phyloP scores from a whole-genome alignment of 2,329 filamentous ascomycete genomes.

The Huntiella abstrusa region DNA sequence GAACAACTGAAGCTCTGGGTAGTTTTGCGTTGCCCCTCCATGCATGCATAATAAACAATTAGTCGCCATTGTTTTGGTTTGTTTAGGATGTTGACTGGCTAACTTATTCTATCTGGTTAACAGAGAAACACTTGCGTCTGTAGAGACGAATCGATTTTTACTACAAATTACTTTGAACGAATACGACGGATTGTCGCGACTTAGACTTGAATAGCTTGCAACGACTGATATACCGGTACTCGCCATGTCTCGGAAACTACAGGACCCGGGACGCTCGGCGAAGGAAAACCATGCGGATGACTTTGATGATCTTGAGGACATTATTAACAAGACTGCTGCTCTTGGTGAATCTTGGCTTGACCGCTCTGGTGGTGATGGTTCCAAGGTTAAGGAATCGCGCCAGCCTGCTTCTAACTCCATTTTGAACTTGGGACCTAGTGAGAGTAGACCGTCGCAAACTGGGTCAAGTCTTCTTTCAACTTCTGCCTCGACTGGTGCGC shows the following conservation, averaged over 20 bases:
- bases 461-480: no score
- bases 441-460: background rate
- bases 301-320: conserved; percentile 8
- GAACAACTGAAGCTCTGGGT: no score
- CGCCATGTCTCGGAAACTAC: conserved; percentile 5
- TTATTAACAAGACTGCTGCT: conserved; percentile 10
- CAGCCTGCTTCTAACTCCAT: background rate
- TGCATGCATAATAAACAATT: no score
- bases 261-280: background rate
- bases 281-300: conserved; percentile 1
- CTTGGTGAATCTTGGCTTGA: conserved; percentile 9
- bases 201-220: background rate
- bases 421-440: background rate
- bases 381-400: background rate
- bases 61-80: background rate
- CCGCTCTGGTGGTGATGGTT: background rate
- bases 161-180: no score
- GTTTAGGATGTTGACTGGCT: background rate
- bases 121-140: no score
- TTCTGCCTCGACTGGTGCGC: no score
- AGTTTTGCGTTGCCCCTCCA: no score
- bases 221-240: background rate
- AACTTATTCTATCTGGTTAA: background rate
- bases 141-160: no score
- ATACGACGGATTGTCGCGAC: no score